Evolutionary conservation across 2,329 filamentous ascomycete genomes (phyloP).

Genomic region (Alternaria postmessia): DNA sequence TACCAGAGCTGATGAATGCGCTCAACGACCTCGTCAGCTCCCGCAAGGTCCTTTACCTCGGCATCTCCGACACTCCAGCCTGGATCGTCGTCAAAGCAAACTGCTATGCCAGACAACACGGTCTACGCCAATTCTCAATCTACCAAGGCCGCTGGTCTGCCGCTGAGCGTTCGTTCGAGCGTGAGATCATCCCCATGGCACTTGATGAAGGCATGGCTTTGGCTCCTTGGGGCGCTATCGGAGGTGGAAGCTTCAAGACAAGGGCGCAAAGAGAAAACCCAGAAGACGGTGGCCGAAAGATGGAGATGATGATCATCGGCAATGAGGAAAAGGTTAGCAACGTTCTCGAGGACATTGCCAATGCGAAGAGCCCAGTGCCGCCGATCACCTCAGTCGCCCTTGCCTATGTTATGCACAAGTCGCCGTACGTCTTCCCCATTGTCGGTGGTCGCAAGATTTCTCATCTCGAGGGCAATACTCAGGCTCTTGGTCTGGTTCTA

Average conservation of each 20-base stretch:
- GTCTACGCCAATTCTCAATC: slow-evolving; percentile 50
- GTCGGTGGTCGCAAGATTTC: slow-evolving; percentile 73
- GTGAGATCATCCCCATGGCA: slow-evolving; percentile 58
- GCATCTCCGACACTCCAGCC: slow-evolving; percentile 55
- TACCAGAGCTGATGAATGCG: slow-evolving; percentile 56
- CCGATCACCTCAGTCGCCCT: slow-evolving; percentile 61
- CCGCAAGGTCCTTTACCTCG: slow-evolving; percentile 57
- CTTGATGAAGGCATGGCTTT: slow-evolving; percentile 53
- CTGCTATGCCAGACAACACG: slow-evolving; percentile 52
- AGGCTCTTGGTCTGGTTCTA: background rate
- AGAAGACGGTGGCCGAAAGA: slow-evolving; percentile 49
- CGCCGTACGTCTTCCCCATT: slow-evolving; percentile 77
- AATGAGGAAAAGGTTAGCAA: slow-evolving; percentile 61
- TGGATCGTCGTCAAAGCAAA: slow-evolving; percentile 47
- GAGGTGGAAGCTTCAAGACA: slow-evolving; percentile 54
- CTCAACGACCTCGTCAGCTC: slow-evolving; percentile 53
- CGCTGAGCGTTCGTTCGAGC: slow-evolving; percentile 55
- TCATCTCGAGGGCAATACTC: slow-evolving; percentile 62
- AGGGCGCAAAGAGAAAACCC: slow-evolving; percentile 55
- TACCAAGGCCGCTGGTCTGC: slow-evolving; percentile 56
- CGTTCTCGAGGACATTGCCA: background rate
- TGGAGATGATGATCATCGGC: slow-evolving; percentile 49
- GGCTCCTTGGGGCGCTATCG: slow-evolving; percentile 64
- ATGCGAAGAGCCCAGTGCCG: background rate
- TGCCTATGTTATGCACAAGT: slow-evolving; percentile 27